These are phyloP conservation scores for Penicillium sp. DNA, from an alignment of 2,329 filamentous ascomycete genomes.

Conservation along the genomic window DNA sequence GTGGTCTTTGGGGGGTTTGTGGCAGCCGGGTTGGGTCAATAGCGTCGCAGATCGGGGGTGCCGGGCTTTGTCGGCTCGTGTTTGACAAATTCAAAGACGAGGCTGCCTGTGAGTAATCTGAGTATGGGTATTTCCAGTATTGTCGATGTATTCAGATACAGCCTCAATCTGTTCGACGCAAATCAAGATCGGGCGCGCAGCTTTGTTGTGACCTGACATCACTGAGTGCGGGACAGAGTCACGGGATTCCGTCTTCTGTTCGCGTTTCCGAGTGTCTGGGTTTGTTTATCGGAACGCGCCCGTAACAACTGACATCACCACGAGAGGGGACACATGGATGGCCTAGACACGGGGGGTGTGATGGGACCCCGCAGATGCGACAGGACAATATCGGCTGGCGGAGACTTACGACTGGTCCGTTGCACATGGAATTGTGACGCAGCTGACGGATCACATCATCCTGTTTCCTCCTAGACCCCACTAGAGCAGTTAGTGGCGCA, in stretches of 20 bases:
- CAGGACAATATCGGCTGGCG: constrained; percentile 15
- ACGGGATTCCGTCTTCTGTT: constrained; percentile 26
- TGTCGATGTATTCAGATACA: constrained; percentile 1
- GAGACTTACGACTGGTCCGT: constrained; percentile 18
- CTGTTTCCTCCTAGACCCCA: constrained; percentile 16
- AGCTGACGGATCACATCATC: constrained; percentile 25
- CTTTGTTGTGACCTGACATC: constrained; percentile 4
- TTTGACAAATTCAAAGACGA: constrained; percentile 12
- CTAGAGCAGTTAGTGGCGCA: constrained; percentile 15
- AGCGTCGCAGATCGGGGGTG: constrained; percentile 24
- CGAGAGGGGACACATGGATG: not conserved
- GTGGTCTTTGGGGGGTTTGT: constrained; percentile 10
- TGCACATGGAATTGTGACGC: constrained; percentile 25
- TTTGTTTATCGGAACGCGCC: constrained; percentile 23
- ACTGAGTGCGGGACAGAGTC: constrained; percentile 10
- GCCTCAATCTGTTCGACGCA: not conserved
- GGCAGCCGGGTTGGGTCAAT: constrained; percentile 20
- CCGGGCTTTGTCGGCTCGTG: constrained; percentile 7
- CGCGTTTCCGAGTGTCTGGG: constrained; percentile 15
- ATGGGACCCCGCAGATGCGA: constrained; percentile 25
- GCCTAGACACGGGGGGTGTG: constrained; percentile 18
- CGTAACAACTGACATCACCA: constrained; percentile 21
- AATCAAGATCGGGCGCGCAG: not conserved
- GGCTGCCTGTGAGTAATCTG: not conserved
- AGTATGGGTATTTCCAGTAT: constrained; percentile 21